Conservation (phyloP, 148 eudicot species). For the Diospyros kaki region DNA sequence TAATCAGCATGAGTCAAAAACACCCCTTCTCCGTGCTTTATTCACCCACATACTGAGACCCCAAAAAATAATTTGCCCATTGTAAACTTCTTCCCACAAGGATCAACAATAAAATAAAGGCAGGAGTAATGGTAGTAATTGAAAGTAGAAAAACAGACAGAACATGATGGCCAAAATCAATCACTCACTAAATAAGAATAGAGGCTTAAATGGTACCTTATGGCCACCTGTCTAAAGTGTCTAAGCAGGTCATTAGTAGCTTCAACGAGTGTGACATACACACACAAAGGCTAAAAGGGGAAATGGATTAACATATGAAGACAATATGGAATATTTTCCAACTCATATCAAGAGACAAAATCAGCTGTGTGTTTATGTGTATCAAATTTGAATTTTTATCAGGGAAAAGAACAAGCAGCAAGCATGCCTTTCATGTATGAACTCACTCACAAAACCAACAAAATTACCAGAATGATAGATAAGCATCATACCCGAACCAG, state of each 20-base stretch:
- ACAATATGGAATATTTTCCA: background rate
- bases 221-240: background rate
- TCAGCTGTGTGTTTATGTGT: background rate
- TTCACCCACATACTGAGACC: background rate
- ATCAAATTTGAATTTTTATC: background rate
- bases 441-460: background rate
- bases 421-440: background rate
- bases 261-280: background rate
- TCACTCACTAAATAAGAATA: no score
- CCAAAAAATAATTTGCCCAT: no score
- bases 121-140: no score
- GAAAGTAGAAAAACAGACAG: no score
- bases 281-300: background rate
- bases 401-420: background rate
- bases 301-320: background rate
- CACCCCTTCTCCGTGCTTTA: background rate
- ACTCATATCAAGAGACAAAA: conserved; percentile 1
- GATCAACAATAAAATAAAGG: no score
- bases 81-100: no score
- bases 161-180: no score
- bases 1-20: background rate
- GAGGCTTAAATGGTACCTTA: no score
- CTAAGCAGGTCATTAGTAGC: background rate
- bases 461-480: background rate
- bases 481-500: conserved; percentile 85